Evolutionary conservation across 495 filamentous ascomycete genomes (phyloP).

Genomic region (Penicillium diatomitis): DNA sequence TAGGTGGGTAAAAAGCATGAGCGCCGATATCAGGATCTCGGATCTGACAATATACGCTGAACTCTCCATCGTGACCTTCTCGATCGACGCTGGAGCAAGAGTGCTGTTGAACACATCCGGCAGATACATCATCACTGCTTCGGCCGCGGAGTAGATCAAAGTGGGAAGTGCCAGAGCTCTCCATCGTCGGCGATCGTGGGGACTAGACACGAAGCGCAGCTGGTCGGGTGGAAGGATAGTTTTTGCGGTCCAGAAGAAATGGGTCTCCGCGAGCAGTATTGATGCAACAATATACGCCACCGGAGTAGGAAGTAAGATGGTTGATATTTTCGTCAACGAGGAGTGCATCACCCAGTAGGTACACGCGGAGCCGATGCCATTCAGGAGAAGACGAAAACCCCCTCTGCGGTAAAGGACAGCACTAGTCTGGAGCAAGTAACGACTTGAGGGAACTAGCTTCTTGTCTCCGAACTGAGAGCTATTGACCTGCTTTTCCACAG

Average conservation of each 20-base stretch:
- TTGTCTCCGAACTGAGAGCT: background rate
- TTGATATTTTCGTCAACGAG: background rate
- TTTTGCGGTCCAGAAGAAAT: background rate
- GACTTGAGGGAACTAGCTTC: slow-evolving; percentile 1
- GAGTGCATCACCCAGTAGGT: slow-evolving; percentile 2
- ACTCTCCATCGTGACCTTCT: background rate
- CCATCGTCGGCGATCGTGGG: slow-evolving; percentile 1
- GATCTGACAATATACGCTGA: background rate
- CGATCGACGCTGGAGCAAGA: background rate
- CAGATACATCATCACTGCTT: background rate
- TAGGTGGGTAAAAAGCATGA: slow-evolving; percentile 1
- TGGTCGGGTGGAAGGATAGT: slow-evolving; percentile 1
- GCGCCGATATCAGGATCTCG: slow-evolving; percentile 1
- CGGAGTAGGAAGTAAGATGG: background rate
- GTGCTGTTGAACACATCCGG: background rate
- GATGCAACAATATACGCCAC: slow-evolving; percentile 2
- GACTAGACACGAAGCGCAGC: background rate
- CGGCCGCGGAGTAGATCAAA: background rate
- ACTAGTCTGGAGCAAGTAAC: background rate
- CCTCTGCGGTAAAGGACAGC: background rate
- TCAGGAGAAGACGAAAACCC: slow-evolving; percentile 1
- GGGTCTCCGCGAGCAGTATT: background rate
- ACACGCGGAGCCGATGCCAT: slow-evolving; percentile 1
- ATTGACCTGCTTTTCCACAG: slow-evolving; percentile 1
- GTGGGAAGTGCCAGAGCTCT: background rate